A percentile compares a stretch with the other conserved stretches of the same genome.
phyloP scores from a whole-genome alignment of 2,329 filamentous ascomycete species.

The Paramyrothecium sp. region DNA sequence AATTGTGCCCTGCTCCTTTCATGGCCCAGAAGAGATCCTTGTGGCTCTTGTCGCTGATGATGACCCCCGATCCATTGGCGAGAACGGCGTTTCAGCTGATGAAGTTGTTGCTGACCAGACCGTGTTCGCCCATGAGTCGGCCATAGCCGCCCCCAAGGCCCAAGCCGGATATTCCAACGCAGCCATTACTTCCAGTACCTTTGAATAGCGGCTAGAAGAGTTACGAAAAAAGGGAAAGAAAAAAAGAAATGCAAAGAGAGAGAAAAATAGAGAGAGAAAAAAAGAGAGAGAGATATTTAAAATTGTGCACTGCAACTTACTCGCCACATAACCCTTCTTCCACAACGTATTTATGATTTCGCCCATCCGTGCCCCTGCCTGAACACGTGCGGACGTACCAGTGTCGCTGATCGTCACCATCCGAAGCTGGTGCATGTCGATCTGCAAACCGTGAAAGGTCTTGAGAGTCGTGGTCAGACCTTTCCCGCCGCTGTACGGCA shows the following conservation, averaged over 20 bases:
- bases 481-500: constrained; percentile 17
- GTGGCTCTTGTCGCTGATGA: constrained; percentile 16
- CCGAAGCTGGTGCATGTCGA: constrained; percentile 12
- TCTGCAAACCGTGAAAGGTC: constrained; percentile 18
- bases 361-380: constrained; percentile 1
- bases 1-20: constrained; percentile 30
- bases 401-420: constrained; percentile 7
- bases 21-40: constrained; percentile 34
- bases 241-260: no score
- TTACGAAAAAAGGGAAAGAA: no score
- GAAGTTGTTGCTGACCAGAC: constrained; percentile 31
- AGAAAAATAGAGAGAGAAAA: no score
- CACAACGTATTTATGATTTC: constrained; percentile 3
- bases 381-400: background rate
- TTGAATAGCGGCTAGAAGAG: no score
- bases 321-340: constrained; percentile 9
- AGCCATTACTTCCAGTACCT: constrained; percentile 19
- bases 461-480: constrained; percentile 9
- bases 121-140: constrained; percentile 24
- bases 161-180: constrained; percentile 25
- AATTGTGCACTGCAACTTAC: no score
- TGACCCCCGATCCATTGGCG: constrained; percentile 21
- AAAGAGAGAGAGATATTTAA: no score
- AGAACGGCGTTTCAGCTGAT: constrained; percentile 28
- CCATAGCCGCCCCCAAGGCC: constrained; percentile 29